Percentiles rank a stretch among this genome's conserved stretches.
Conservation (phyloP, 768 basidiomycete genomes). For the Russula sp. region DNA sequence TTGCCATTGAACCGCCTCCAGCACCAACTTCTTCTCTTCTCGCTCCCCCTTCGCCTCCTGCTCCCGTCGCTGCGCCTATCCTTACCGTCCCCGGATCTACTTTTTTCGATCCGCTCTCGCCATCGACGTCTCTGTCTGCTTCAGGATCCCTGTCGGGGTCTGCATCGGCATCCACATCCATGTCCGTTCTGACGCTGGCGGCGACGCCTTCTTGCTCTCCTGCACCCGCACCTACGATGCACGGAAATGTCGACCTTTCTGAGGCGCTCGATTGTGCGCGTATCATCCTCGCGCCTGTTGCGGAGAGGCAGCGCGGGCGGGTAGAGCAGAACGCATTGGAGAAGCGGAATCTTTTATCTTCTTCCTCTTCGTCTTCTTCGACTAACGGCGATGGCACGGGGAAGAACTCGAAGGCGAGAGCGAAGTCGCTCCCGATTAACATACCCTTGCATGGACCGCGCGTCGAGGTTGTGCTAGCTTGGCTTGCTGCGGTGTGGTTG, state of each 20-base stretch:
- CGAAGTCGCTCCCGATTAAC: constrained; percentile 66
- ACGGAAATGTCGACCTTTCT: constrained; percentile 41
- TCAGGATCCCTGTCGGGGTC: constrained; percentile 12
- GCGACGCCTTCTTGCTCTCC: constrained; percentile 29
- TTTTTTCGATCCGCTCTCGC: constrained; percentile 30
- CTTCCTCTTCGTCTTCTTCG: constrained; percentile 12
- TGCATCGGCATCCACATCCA: constrained; percentile 7
- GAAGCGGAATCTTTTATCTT: constrained; percentile 43
- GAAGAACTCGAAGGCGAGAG: constrained; percentile 38
- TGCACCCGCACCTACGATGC: constrained; percentile 24
- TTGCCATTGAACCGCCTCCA: constrained; percentile 41
- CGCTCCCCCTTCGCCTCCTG: constrained; percentile 27
- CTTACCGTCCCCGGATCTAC: background rate
- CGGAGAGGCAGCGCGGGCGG: constrained; percentile 57
- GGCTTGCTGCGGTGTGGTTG: constrained; percentile 79
- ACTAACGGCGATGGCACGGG: constrained; percentile 35
- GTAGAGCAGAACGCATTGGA: constrained; percentile 52
- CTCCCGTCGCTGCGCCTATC: constrained; percentile 6
- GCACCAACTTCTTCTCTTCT: constrained; percentile 30
- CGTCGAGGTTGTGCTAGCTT: constrained; percentile 81
- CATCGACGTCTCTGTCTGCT: constrained; percentile 32
- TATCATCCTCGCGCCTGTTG: constrained; percentile 70
- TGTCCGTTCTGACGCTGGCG: constrained; percentile 1
- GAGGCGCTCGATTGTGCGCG: constrained; percentile 65
- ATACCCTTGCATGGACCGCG: constrained; percentile 84